These are phyloP conservation scores for Emmonsia crescens DNA, from an alignment of 2,329 filamentous ascomycete species.

Conservation along the genomic window DNA sequence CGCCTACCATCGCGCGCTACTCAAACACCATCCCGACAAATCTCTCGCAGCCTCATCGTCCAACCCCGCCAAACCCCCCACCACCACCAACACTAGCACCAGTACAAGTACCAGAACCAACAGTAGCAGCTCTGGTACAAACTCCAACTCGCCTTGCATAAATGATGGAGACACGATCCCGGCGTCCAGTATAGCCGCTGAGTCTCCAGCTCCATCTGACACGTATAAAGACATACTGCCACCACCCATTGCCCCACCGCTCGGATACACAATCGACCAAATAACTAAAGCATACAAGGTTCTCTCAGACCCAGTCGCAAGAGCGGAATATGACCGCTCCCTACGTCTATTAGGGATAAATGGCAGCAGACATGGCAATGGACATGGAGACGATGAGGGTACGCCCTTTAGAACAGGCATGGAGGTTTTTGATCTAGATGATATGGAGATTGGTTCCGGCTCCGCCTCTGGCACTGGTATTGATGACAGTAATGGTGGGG, in stretches of 20 bases:
- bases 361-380: constrained; percentile 19
- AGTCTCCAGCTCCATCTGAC: background rate
- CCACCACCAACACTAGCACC: background rate
- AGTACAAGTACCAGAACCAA: background rate
- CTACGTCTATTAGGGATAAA: constrained; percentile 24
- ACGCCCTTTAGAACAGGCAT: constrained; percentile 40
- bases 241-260: background rate
- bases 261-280: constrained; percentile 42
- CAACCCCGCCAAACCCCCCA: background rate
- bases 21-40: constrained; percentile 43
- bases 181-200: background rate
- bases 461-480: constrained; percentile 34
- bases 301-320: constrained; percentile 35
- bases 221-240: background rate
- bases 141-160: background rate
- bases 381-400: constrained; percentile 10
- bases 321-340: constrained; percentile 40
- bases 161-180: background rate
- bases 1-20: constrained; percentile 48
- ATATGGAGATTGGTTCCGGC: constrained; percentile 35
- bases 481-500: constrained; percentile 34
- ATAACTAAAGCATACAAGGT: constrained; percentile 49
- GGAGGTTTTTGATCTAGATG: constrained; percentile 49
- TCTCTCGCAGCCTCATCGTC: constrained; percentile 3
- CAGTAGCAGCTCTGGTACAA: background rate